Evolutionary conservation across 2,329 filamentous ascomycete species (phyloP), one percentile per base, ranked within the genome.

Genomic region (Aureobasidium vineae): DNA sequence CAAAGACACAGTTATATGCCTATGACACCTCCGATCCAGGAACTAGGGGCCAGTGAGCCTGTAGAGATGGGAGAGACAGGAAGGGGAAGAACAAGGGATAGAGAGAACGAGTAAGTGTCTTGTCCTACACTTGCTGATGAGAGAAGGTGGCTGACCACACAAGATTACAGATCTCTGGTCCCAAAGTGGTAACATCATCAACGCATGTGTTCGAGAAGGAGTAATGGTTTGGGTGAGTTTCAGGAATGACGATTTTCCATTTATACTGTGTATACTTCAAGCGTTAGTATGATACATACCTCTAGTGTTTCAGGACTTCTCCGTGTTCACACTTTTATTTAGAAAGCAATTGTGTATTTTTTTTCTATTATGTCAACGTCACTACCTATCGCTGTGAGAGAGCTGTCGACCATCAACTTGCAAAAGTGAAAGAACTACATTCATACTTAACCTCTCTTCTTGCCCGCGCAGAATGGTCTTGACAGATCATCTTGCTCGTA

Each of bases 51-150:
- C 2, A 38, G 33, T 11, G 61, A 54, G 11, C 47, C 61, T 1
- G 61, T 64, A 6, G 61, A 64, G 38, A 53, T 64, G 61, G 61
- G 53, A 16, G 61, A 64, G 19, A 49, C 41, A 5, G 36, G 33
- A 15, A 53, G 60, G 19, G 60, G 57, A 11, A 59, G 56, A 8
- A 31, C 59, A 16, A 41, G 61, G n/a, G n/a, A 23, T 2, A 50
- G 45, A 11, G 59, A 52, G 7, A 50, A 31, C 16, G 28, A 53
- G 61, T 64, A 54, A 43, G 47, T 64, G 21, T 54, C 19, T 21
- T 21, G 33, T 31, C 7, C 28, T 31, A 31, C 28, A 31, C 28
- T 7, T 38, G 19, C 41, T 31, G 28, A 31, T 31, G 28, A 31
- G 28, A 31, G 28, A 31, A 31, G 7, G 28, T 31, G 28, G 61